Conservation (phyloP, 169 alveolate genomes). For the Prorocentrum cordatum region DNA sequence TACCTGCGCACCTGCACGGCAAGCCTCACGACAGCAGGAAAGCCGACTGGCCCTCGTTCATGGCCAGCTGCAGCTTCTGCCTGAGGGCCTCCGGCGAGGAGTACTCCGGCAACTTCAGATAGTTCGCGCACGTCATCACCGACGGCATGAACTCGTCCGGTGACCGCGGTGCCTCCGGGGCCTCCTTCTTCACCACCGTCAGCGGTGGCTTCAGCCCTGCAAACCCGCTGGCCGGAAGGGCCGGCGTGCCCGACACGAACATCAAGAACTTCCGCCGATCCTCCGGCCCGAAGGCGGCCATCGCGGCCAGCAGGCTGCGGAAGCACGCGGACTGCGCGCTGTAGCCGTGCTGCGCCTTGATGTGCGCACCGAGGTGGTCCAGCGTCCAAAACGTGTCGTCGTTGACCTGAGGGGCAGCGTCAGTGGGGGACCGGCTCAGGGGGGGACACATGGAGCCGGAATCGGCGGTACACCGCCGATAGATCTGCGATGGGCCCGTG, state of each 20-base stretch:
- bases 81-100: conserved; percentile 22
- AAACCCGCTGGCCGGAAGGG: conserved; percentile 34
- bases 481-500: no score
- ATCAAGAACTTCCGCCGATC: conserved; percentile 56
- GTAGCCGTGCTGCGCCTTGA: conserved; percentile 61
- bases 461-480: no score
- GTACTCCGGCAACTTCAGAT: conserved; percentile 57
- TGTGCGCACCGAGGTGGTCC: conserved; percentile 24
- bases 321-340: not conserved
- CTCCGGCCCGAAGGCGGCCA: not conserved
- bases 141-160: conserved; percentile 54
- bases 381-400: conserved; percentile 28
- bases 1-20: no score
- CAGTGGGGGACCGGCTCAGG: no score
- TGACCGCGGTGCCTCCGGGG: no score
- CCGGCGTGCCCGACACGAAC: conserved; percentile 25
- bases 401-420: no score
- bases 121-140: conserved; percentile 57
- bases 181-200: conserved; percentile 52
- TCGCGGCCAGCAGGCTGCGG: not conserved
- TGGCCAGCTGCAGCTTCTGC: conserved; percentile 46
- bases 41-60: conserved; percentile 63
- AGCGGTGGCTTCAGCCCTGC: conserved; percentile 43
- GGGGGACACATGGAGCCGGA: no score
- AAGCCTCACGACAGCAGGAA: no score